These are phyloP conservation scores for Rosa lucieae DNA, from an alignment of 306 rosid genomes.

Conservation along the genomic window DNA sequence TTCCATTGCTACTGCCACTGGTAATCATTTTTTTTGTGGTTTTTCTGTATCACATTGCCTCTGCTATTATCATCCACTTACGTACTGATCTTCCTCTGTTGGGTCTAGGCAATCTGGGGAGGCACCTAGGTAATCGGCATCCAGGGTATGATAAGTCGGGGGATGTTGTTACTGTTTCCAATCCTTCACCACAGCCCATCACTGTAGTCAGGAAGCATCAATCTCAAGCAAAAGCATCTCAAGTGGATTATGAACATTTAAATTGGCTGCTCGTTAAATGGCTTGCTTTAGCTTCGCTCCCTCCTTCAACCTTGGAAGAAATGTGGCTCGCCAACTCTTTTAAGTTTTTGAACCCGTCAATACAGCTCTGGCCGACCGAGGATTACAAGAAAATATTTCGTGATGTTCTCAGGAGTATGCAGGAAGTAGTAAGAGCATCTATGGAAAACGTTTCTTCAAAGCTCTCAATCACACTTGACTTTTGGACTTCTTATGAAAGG, in stretches of 20 bases:
- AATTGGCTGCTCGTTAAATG: constrained; percentile 92
- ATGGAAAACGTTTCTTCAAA: constrained; percentile 74
- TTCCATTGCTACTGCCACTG: constrained; percentile 93
- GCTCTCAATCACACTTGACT: constrained; percentile 81
- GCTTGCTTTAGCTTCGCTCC: constrained; percentile 80
- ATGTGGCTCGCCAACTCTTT: constrained; percentile 80
- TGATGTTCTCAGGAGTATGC: constrained; percentile 84
- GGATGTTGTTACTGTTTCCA: constrained; percentile 39
- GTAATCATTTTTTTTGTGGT: constrained; percentile 24
- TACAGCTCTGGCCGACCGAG: constrained; percentile 84
- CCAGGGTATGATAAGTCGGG: constrained; percentile 90
- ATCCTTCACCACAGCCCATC: constrained; percentile 44
- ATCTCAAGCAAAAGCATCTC: constrained; percentile 60
- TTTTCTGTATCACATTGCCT: not conserved
- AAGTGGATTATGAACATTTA: constrained; percentile 81
- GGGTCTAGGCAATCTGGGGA: constrained; percentile 80
- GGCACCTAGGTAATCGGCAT: constrained; percentile 92
- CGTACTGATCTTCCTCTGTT: constrained; percentile 26
- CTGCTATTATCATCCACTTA: not conserved
- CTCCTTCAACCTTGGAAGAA: constrained; percentile 86
- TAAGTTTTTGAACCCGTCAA: constrained; percentile 79
- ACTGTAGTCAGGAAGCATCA: constrained; percentile 55
- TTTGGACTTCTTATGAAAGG: constrained; percentile 90
- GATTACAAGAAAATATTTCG: constrained; percentile 60
- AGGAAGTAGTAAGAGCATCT: constrained; percentile 71